Conservation (phyloP, 2,329 filamentous ascomycete genomes). For the Claviceps sp. region DNA sequence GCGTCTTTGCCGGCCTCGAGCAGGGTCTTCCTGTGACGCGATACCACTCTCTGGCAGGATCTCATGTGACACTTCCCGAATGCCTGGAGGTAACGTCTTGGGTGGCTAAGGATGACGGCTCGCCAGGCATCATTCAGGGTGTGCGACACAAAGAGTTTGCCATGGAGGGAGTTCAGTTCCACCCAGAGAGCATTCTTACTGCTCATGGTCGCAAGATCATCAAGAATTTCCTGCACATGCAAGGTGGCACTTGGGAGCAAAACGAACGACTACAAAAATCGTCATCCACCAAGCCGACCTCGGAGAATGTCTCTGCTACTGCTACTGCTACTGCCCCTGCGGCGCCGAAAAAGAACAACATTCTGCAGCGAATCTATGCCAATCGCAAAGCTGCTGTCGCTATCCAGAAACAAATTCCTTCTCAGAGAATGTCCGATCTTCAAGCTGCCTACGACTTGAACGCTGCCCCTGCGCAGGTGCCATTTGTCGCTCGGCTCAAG, state of each 20-base stretch:
- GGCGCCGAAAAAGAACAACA: conserved; percentile 57
- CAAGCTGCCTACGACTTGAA: conserved; percentile 78
- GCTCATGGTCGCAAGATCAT: conserved; percentile 81
- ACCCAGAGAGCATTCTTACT: conserved; percentile 93
- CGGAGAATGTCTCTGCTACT: conserved; percentile 11
- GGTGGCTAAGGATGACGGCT: conserved; percentile 63
- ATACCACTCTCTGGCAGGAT: conserved; percentile 93
- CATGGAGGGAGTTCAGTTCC: conserved; percentile 95
- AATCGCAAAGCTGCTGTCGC: conserved; percentile 64
- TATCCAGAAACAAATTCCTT: conserved; percentile 73
- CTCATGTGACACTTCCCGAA: conserved; percentile 71
- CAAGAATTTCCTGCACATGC: conserved; percentile 79
- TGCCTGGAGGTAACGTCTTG: conserved; percentile 85
- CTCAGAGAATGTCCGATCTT: conserved; percentile 68
- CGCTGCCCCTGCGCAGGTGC: conserved; percentile 70
- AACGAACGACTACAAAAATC: conserved; percentile 46
- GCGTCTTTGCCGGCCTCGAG: conserved; percentile 73
- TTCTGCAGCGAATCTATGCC: conserved; percentile 81
- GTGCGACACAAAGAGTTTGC: conserved; percentile 84
- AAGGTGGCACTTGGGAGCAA: conserved; percentile 82
- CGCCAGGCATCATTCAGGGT: conserved; percentile 87
- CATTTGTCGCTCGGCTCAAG: conserved; percentile 65
- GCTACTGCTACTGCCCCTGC: conserved; percentile 11
- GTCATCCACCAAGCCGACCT: conserved; percentile 15
- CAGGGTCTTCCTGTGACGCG: conserved; percentile 79